Evolutionary conservation across 768 basidiomycete species (phyloP).

Genomic region (Tylopilus sp.): DNA sequence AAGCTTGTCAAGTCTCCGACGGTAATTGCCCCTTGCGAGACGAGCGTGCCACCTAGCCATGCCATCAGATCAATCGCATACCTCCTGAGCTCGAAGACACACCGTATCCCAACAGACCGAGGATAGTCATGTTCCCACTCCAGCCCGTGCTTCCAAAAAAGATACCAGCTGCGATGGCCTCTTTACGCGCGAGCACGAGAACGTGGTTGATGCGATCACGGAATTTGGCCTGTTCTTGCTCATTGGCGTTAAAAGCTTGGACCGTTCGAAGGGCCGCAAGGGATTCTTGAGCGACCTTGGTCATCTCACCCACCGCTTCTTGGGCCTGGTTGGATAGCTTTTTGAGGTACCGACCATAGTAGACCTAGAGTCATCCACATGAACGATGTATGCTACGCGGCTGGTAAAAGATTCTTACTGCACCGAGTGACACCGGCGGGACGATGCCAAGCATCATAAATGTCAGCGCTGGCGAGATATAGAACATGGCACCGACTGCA

Average conservation of each 20-base stretch:
- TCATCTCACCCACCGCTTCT: constrained; percentile 95
- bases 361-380: constrained; percentile 53
- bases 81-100: constrained; percentile 13
- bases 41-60: constrained; percentile 77
- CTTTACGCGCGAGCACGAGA: constrained; percentile 73
- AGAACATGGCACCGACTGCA: constrained; percentile 92
- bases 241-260: constrained; percentile 85
- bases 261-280: constrained; percentile 84
- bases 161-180: constrained; percentile 86
- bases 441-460: constrained; percentile 91
- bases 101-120: constrained; percentile 92
- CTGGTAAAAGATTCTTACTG: constrained; percentile 44
- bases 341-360: constrained; percentile 94
- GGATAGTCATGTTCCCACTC: constrained; percentile 90
- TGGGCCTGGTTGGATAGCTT: constrained; percentile 89
- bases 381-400: constrained; percentile 6
- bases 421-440: constrained; percentile 81
- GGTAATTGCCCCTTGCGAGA: constrained; percentile 82
- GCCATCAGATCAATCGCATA: not conserved
- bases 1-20: constrained; percentile 91
- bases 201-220: constrained; percentile 60
- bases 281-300: constrained; percentile 84
- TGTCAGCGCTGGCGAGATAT: constrained; percentile 84
- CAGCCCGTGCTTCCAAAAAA: constrained; percentile 92
- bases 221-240: constrained; percentile 77